phyloP scores from a whole-genome alignment of 345 rosid species.

The Linum tenue region DNA sequence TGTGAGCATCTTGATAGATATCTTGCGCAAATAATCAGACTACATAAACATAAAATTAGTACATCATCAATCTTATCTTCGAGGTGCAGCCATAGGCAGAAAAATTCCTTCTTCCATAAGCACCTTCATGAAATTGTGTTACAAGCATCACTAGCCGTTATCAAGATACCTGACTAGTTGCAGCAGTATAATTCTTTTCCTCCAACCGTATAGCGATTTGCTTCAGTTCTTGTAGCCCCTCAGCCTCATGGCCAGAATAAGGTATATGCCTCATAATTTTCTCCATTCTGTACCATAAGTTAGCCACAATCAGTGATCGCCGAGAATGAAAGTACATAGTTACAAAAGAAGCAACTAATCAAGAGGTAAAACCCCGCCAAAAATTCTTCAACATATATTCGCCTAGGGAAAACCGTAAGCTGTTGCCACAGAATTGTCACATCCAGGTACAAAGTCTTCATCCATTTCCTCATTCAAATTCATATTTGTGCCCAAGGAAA shows the following conservation, averaged over 20 bases:
- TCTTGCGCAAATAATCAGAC: conserved; percentile 74
- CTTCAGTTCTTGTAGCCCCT: conserved; percentile 57
- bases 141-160: neutral
- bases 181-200: conserved; percentile 62
- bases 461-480: too few species aligned
- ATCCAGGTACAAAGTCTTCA: too few species aligned
- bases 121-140: neutral
- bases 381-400: too few species aligned
- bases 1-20: conserved; percentile 84
- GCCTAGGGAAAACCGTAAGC: too few species aligned
- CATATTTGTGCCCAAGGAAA: too few species aligned
- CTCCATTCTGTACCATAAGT: conserved; percentile 37
- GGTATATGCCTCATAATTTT: conserved; percentile 59
- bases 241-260: conserved; percentile 41
- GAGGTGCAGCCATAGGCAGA: neutral
- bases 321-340: neutral
- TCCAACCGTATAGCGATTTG: conserved; percentile 73
- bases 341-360: neutral
- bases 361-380: too few species aligned
- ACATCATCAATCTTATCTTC: neutral
- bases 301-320: neutral
- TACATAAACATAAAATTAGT: conserved; percentile 22
- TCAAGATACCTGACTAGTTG: conserved; percentile 48
- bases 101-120: too few species aligned
- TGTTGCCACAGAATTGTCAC: too few species aligned